phyloP scores from a whole-genome alignment of 805 yeast species.

The Nakazawaea anatomiae region DNA sequence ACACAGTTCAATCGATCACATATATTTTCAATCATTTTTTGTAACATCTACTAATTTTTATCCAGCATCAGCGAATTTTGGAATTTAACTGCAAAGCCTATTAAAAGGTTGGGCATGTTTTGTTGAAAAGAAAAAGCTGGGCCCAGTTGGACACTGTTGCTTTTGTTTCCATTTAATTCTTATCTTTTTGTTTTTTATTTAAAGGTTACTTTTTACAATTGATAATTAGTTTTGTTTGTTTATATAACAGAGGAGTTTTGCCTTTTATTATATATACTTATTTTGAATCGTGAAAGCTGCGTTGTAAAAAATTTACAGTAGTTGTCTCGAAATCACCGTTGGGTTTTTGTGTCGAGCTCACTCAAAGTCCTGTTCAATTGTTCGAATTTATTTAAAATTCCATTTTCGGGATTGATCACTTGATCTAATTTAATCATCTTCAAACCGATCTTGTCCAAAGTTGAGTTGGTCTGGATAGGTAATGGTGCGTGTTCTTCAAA shows the following conservation, averaged over 20 bases:
- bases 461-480: too few species aligned
- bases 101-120: too few species aligned
- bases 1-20: too few species aligned
- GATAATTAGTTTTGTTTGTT: not conserved
- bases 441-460: constrained; percentile 12
- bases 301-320: too few species aligned
- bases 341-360: not conserved
- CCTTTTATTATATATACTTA: not conserved
- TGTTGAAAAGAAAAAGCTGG: too few species aligned
- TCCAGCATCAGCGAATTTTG: too few species aligned
- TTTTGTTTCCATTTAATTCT: not conserved
- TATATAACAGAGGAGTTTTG: not conserved
- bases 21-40: too few species aligned
- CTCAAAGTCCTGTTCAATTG: constrained; percentile 20
- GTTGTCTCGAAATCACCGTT: not conserved
- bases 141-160: not conserved
- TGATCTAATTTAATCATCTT: constrained; percentile 15
- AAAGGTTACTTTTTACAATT: not conserved
- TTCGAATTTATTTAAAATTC: constrained; percentile 22
- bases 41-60: too few species aligned
- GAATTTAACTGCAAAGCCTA: too few species aligned
- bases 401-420: constrained; percentile 18
- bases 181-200: not conserved
- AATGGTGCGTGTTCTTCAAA: too few species aligned
- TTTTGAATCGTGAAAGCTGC: not conserved